These are phyloP conservation scores for Pichia sp. DNA, from an alignment of 1,139 yeast genomes.

Conservation along the genomic window DNA sequence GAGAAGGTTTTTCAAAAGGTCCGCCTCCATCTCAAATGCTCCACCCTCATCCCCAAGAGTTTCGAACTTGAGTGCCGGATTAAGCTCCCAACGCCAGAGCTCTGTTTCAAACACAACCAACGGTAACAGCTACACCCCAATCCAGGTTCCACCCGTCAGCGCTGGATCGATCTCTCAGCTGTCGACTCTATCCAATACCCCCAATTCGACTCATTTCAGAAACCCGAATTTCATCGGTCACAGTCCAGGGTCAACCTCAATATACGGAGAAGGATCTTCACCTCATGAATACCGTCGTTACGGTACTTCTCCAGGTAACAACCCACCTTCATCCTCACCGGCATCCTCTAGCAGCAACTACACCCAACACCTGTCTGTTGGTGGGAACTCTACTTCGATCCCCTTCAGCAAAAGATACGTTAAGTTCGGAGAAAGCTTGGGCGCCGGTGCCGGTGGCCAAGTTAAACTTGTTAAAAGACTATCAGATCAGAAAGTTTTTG, in stretches of 20 bases:
- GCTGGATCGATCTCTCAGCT: conserved; percentile 5
- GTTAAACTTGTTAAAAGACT: conserved; percentile 82
- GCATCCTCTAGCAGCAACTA: conserved; percentile 15
- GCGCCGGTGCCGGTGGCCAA: conserved; percentile 98
- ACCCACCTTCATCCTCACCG: conserved; percentile 18
- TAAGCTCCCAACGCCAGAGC: conserved; percentile 28
- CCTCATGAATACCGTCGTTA: conserved; percentile 19
- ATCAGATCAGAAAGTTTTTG: conserved; percentile 79
- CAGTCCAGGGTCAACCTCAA: conserved; percentile 10
- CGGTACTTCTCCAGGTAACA: conserved; percentile 16
- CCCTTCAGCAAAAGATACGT: conserved; percentile 73
- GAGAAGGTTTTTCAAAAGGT: conserved; percentile 62
- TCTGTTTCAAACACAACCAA: neutral
- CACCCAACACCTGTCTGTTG: conserved; percentile 30
- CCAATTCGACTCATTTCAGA: conserved; percentile 9
- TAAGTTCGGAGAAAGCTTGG: conserved; percentile 81
- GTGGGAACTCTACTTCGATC: conserved; percentile 49
- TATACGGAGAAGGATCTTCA: conserved; percentile 16
- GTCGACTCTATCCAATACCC: conserved; percentile 10
- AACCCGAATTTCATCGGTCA: conserved; percentile 4
- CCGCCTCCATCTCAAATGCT: conserved; percentile 26
- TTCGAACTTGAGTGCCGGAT: conserved; percentile 37
- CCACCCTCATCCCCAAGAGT: conserved; percentile 36
- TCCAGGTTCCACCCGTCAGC: conserved; percentile 22
- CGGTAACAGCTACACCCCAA: conserved; percentile 12